These are phyloP conservation scores for Polytrichum commune DNA, from an alignment of 225 moss, liverwort and hornwort genomes.

Conservation along the genomic window DNA sequence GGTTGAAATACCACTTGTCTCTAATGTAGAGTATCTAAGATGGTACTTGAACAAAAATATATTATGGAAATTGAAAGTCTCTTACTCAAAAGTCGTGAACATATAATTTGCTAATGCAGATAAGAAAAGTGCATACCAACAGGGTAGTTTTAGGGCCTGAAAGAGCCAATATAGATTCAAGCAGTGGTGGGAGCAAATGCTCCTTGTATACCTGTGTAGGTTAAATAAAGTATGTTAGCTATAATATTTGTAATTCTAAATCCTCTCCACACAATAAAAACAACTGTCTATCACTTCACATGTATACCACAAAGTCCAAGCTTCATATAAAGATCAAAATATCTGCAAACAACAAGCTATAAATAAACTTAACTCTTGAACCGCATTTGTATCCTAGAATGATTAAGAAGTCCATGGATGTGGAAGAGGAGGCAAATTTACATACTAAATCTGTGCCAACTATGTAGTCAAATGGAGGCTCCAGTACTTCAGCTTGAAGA, in stretches of 20 bases:
- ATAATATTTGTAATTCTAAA: too few species aligned
- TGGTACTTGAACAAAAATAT: background rate
- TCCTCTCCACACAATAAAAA: too few species aligned
- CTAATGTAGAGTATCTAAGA: slow-evolving; percentile 9
- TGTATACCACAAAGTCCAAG: too few species aligned
- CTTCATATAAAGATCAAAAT: too few species aligned
- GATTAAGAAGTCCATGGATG: background rate
- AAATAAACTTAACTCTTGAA: background rate
- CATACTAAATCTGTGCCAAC: slow-evolving; percentile 93
- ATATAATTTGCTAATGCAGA: background rate
- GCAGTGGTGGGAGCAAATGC: slow-evolving; percentile 73
- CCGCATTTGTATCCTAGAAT: background rate
- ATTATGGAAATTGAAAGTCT: background rate
- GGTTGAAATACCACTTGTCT: background rate
- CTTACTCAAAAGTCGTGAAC: background rate
- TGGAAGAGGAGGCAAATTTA: slow-evolving; percentile 9
- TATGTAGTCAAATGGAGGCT: slow-evolving; percentile 95
- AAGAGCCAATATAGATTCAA: slow-evolving; percentile 68
- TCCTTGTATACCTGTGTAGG: slow-evolving; percentile 81
- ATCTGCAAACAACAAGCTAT: too few species aligned
- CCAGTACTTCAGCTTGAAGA: slow-evolving; percentile 54
- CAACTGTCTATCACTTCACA: too few species aligned
- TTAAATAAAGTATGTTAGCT: background rate
- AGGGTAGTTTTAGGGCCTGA: slow-evolving; percentile 85
- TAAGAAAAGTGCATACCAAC: slow-evolving; percentile 43